A percentile compares a stretch with the other conserved stretches of the same genome.
These are phyloP conservation scores for Talaromyces liani DNA, from an alignment of 495 filamentous ascomycete species.

Conservation along the genomic window DNA sequence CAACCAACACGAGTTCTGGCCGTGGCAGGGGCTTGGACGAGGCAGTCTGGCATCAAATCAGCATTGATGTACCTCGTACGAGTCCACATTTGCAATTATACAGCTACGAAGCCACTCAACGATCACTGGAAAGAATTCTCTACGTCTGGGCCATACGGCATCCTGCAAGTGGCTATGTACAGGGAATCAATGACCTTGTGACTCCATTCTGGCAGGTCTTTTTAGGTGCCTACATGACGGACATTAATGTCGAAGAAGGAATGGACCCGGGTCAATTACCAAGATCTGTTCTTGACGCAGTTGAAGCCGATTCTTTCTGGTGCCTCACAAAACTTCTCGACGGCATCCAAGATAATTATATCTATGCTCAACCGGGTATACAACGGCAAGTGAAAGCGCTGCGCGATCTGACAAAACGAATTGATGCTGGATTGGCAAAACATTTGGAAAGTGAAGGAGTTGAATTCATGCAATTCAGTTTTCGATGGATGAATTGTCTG, in stretches of 20 bases:
- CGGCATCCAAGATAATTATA: conserved; percentile 98
- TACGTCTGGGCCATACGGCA: conserved; percentile 98
- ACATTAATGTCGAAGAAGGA: conserved; percentile 81
- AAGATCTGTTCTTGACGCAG: conserved; percentile 84
- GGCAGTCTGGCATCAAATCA: conserved; percentile 97
- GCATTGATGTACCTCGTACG: conserved; percentile 94
- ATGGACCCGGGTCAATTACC: conserved; percentile 97
- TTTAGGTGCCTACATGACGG: conserved; percentile 85
- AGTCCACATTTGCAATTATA: conserved; percentile 94
- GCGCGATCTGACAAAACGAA: conserved; percentile 80
- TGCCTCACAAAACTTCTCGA: conserved; percentile 94
- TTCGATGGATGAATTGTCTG: conserved; percentile 99
- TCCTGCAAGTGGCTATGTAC: conserved; percentile 94
- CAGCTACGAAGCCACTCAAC: conserved; percentile 90
- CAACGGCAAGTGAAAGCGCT: conserved; percentile 86
- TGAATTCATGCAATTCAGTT: conserved; percentile 98
- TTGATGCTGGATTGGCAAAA: conserved; percentile 75
- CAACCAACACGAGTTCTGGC: conserved; percentile 29
- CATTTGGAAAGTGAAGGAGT: conserved; percentile 86
- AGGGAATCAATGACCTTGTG: conserved; percentile 97
- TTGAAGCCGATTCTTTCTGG: conserved; percentile 98
- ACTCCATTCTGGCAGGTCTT: conserved; percentile 98
- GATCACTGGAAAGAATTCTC: conserved; percentile 85
- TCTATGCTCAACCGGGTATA: conserved; percentile 93
- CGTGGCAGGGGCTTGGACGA: conserved; percentile 79